Base-by-base conservation (phyloP, 192 early-diverging fungal species). In the Backusella mclennaniae region DNA sequence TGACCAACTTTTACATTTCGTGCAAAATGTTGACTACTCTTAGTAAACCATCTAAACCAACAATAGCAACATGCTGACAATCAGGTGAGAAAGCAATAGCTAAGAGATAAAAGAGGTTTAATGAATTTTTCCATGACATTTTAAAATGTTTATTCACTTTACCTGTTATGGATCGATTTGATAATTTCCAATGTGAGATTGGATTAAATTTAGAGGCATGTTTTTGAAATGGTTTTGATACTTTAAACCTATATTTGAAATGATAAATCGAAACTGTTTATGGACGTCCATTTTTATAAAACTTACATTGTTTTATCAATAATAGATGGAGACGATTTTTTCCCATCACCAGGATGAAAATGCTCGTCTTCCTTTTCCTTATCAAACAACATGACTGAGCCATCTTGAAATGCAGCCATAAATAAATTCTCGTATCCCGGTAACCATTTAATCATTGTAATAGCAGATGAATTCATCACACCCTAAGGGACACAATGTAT, bases 31-130 rank as follows among this genome's bases (percentile, higher is more conserved):
- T 92, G 39, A 97, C 85, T 8, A 99, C 85, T 8, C 91, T 88
- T 69, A 99, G 80, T 9, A 73, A 73, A 17, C 97, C 97, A 83
- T 97, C 96, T 75, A 92, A 77, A 26, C 89, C 85, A 6, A 93
- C 92, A n/a, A 95, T 84, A 0, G 95, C 96, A 23, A 95, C 90
- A 77, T 95, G 94, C 68, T 91, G 90, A 36, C 86, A 85, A 80
- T 97, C 95, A 0, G 97, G 96, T 19, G 96, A 94, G 82, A 97
- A 97, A 36, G 93, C 87, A 52, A 93, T 92, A 3, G 90, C 91
- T 91, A 74, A 33, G 31, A 66, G 68, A 59, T 26, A 19, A 53
- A 66, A 42, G 8, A n/a, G 26, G 36, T 14, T 29, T 70, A 21
- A 70, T 23, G 17, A 3, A 14, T 68, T 63, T 21, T 31, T 21